Evolutionary conservation across 805 yeast species (phyloP).

Genomic region (Kazachstania viticola): DNA sequence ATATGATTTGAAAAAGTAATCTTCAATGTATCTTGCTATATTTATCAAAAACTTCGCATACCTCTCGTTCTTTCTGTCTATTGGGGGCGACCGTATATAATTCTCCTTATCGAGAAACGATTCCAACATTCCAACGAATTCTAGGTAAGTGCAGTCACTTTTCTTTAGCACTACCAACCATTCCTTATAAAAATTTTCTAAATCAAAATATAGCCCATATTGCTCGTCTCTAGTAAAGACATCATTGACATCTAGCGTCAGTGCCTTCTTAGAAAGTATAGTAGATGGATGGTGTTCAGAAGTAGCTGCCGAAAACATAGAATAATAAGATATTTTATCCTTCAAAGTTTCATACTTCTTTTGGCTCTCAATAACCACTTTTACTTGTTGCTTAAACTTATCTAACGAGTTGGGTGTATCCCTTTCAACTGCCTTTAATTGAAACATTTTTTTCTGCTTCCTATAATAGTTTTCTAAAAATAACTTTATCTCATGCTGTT

Average conservation of each 20-base stretch:
- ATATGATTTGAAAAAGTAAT: conserved; percentile 35
- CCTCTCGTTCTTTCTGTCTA: conserved; percentile 21
- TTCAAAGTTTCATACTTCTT: conserved; percentile 9
- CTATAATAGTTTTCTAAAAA: conserved; percentile 38
- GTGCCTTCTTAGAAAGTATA: conserved; percentile 40
- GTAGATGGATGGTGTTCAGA: conserved; percentile 7
- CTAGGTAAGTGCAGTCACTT: conserved; percentile 33
- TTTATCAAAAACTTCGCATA: conserved; percentile 37
- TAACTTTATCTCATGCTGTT: conserved; percentile 53
- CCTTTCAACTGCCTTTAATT: conserved; percentile 1
- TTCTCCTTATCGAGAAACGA: conserved; percentile 17
- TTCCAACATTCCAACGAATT: conserved; percentile 39
- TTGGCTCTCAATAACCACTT: conserved; percentile 18
- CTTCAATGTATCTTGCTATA: conserved; percentile 38
- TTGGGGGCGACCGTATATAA: conserved; percentile 17
- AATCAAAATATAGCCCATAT: conserved; percentile 54
- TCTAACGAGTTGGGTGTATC: conserved; percentile 7
- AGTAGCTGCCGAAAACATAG: conserved; percentile 17
- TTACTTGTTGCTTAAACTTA: conserved; percentile 30
- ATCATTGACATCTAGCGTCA: conserved; percentile 35
- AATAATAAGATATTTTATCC: conserved; percentile 9
- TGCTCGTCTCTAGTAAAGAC: conserved; percentile 50
- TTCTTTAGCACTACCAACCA: conserved; percentile 39
- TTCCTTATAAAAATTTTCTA: conserved; percentile 37
- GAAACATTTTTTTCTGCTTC: conserved; percentile 18